phyloP scores from a whole-genome alignment of 2,329 filamentous ascomycete species.

The Fusarium redolens region DNA sequence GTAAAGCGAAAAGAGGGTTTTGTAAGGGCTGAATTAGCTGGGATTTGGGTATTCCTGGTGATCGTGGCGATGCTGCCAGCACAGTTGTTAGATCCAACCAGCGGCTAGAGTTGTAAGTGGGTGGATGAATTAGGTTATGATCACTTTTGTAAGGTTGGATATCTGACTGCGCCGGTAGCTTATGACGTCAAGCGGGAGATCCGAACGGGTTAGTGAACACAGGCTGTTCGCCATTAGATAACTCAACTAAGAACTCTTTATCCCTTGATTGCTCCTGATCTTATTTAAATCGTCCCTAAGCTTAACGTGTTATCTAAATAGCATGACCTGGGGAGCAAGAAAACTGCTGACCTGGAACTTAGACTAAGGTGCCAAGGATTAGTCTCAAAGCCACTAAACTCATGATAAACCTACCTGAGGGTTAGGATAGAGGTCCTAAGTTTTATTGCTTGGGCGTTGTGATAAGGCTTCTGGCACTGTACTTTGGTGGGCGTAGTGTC shows the following conservation, averaged over 20 bases:
- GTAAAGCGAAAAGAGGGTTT: rapidly evolving
- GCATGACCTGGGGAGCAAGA: too few relatives aligned
- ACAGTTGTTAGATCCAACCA: neutral
- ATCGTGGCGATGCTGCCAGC: neutral
- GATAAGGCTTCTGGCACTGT: too few relatives aligned
- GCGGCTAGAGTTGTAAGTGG: neutral
- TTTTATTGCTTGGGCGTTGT: too few relatives aligned
- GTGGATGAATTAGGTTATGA: neutral
- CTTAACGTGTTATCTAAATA: too few relatives aligned
- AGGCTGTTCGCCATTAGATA: neutral
- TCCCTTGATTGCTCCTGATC: rapidly evolving
- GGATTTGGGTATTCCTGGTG: neutral
- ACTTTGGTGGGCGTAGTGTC: too few relatives aligned
- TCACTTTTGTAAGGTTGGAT: neutral
- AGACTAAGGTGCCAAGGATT: too few relatives aligned
- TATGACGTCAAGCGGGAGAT: rapidly evolving
- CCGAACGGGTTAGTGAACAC: neutral
- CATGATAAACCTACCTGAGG: too few relatives aligned
- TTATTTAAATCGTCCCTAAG: neutral
- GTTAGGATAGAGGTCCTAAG: too few relatives aligned
- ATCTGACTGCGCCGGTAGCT: neutral
- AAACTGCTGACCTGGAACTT: too few relatives aligned
- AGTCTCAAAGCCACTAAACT: too few relatives aligned
- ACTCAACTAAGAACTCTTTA: rapidly evolving
- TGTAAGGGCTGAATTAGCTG: neutral